Conservation (phyloP, 2,329 filamentous ascomycete genomes). For the Pseudogymnoascus sp. region DNA sequence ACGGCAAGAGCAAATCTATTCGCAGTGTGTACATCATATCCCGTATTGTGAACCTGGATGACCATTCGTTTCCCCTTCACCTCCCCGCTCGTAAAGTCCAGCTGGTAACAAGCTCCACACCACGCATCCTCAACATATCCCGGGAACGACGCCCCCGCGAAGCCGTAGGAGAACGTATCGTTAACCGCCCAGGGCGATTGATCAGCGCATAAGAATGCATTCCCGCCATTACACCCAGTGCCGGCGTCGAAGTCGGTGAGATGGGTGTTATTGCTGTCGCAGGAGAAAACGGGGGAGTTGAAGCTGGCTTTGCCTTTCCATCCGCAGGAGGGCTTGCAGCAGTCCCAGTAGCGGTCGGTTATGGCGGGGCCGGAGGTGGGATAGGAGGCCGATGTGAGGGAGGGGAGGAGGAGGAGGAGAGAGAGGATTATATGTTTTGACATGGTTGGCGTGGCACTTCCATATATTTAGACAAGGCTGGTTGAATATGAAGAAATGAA, state of each 20-base stretch:
- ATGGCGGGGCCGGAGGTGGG: background rate
- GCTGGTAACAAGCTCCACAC: constrained; percentile 54
- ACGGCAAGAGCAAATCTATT: constrained; percentile 47
- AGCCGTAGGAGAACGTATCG: constrained; percentile 47
- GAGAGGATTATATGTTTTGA: background rate
- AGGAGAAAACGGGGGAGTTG: background rate
- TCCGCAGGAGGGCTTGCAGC: background rate
- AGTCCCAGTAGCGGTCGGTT: background rate
- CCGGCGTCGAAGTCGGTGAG: background rate
- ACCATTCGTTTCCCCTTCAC: constrained; percentile 53
- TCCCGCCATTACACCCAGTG: constrained; percentile 34
- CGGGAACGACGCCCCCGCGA: constrained; percentile 43
- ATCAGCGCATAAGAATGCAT: constrained; percentile 46
- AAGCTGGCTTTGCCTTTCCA: background rate
- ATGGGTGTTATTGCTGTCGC: background rate
- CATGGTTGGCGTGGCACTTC: background rate
- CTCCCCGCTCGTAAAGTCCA: constrained; percentile 51
- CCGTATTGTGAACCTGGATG: constrained; percentile 55
- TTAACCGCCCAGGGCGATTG: constrained; percentile 47
- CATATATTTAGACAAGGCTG: background rate
- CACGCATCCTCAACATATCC: constrained; percentile 38
- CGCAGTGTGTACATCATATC: constrained; percentile 45
- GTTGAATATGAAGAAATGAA: background rate
- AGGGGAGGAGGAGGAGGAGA: background rate
- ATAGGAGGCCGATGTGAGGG: background rate